Conservation (phyloP, 768 basidiomycete genomes). For the Leccinum subtestaceum region DNA sequence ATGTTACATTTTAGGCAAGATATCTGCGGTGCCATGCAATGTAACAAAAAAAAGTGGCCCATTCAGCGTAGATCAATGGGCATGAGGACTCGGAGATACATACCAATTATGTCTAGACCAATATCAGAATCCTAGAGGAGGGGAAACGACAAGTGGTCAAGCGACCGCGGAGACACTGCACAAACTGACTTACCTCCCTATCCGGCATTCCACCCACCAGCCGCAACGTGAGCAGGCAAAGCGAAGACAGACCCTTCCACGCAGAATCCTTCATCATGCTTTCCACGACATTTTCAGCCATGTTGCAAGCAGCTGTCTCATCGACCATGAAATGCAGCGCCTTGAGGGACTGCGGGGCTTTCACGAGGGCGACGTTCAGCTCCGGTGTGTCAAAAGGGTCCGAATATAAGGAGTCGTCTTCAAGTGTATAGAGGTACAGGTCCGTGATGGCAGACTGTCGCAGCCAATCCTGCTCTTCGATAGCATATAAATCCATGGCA, state of each 20-base stretch:
- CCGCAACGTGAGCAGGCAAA: neutral
- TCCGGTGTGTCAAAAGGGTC: neutral
- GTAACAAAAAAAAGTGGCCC: neutral
- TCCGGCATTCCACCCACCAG: neutral
- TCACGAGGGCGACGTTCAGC: neutral
- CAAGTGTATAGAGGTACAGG: neutral
- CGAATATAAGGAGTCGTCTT: neutral
- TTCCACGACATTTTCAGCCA: neutral
- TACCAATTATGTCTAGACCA: neutral
- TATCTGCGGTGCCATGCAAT: neutral
- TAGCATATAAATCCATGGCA: neutral
- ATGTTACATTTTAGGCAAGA: neutral
- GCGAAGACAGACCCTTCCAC: neutral
- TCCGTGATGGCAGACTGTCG: neutral
- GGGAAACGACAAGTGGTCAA: neutral
- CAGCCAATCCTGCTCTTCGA: neutral
- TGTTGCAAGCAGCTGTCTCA: neutral
- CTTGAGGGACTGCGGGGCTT: neutral
- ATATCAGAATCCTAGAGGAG: neutral
- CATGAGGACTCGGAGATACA: neutral
- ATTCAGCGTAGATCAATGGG: neutral
- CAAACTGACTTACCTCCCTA: neutral
- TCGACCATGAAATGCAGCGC: neutral
- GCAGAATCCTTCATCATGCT: neutral
- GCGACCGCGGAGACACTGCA: neutral